A percentile compares a stretch with the other conserved stretches of the same genome.
Conservation (phyloP, 805 yeast species). For the Ogataea paradorogensis region DNA sequence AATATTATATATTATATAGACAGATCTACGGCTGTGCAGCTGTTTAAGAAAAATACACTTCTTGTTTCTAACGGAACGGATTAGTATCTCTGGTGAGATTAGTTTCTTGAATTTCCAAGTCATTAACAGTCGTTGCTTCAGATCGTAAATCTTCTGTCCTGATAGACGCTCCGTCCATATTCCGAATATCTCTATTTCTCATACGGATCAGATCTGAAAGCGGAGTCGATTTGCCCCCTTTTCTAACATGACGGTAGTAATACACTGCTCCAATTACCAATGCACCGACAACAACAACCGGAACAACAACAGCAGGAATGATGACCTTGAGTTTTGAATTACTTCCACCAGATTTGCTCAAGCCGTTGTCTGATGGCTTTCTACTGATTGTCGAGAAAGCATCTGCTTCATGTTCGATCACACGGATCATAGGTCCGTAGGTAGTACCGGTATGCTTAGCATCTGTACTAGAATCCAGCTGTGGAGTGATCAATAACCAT, state of each 20-base stretch:
- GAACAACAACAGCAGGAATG: constrained; percentile 44
- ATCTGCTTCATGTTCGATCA: constrained; percentile 31
- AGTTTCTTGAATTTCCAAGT: constrained; percentile 20
- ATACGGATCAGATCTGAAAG: constrained; percentile 14
- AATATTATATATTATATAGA: neutral
- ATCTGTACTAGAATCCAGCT: constrained; percentile 32
- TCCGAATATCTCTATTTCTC: constrained; percentile 10
- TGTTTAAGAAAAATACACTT: neutral
- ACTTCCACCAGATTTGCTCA: constrained; percentile 8
- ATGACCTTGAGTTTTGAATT: constrained; percentile 30
- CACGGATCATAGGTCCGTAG: constrained; percentile 40
- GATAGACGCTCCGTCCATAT: constrained; percentile 18
- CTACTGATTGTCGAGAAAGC: constrained; percentile 33
- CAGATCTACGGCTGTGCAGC: constrained; percentile 13
- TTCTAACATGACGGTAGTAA: constrained; percentile 24
- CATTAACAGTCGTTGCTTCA: constrained; percentile 14
- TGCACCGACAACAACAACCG: constrained; percentile 34
- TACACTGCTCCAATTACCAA: constrained; percentile 32
- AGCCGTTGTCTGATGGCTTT: constrained; percentile 41
- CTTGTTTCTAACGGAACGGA: constrained; percentile 4
- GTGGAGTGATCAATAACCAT: constrained; percentile 39
- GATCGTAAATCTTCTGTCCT: constrained; percentile 24
- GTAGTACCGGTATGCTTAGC: constrained; percentile 38
- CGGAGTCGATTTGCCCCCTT: constrained; percentile 4
- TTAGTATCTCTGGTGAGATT: neutral